Percentiles rank a stretch among this genome's conserved stretches.
Conservation (phyloP, 2,329 filamentous ascomycete genomes). For the Cryphonectria radicalis region DNA sequence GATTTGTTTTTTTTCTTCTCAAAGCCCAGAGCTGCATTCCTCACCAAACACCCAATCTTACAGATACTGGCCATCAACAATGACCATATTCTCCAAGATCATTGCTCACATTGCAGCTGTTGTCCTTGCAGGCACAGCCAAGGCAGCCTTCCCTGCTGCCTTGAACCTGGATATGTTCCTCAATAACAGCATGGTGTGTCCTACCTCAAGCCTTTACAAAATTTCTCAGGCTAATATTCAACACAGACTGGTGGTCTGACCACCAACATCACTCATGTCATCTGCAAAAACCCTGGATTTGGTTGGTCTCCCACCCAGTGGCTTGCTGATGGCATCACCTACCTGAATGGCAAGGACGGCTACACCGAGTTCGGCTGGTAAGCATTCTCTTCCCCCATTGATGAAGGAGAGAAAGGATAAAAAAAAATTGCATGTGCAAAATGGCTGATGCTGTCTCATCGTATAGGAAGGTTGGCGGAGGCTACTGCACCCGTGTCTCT, state of each 20-base stretch:
- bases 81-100: neutral
- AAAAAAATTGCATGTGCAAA: neutral
- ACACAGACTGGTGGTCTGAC: neutral
- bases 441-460: neutral
- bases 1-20: too few relatives aligned
- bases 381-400: neutral
- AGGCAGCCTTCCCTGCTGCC: neutral
- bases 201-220: neutral
- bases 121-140: neutral
- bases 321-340: neutral
- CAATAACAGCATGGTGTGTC: neutral
- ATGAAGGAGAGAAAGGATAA: neutral
- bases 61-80: neutral
- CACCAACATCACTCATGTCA: constrained; percentile 3
- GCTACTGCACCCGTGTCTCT: constrained; percentile 3
- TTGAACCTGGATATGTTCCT: neutral
- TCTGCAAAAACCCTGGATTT: constrained; percentile 3
- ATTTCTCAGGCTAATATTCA: neutral
- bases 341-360: neutral
- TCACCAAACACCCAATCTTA: neutral
- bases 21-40: neutral
- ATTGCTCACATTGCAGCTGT: neutral
- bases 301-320: neutral
- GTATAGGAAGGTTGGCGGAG: neutral
- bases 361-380: neutral